Conservation (phyloP, 164 flowering plant genomes). For the Annona cherimola region DNA sequence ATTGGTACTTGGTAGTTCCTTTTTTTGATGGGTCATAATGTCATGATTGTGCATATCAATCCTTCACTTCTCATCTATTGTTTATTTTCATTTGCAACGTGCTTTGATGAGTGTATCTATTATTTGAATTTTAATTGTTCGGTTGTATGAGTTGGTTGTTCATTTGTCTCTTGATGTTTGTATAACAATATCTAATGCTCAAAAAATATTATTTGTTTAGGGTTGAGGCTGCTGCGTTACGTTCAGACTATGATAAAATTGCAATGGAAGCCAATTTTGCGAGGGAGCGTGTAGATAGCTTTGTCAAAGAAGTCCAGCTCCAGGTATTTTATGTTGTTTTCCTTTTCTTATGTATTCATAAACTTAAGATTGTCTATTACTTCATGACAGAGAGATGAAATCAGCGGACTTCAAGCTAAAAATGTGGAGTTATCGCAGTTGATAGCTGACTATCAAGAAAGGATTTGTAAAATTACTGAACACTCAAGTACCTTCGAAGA, state of each 20-base stretch:
- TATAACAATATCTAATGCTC: not conserved
- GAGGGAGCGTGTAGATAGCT: conserved; percentile 51
- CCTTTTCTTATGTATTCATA: not conserved
- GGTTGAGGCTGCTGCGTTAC: conserved; percentile 37
- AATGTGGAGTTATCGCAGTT: conserved; percentile 86
- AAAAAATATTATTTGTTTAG: conserved; percentile 21
- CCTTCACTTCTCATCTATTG: not conserved
- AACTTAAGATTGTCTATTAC: not conserved
- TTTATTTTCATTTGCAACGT: not conserved
- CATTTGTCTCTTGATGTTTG: not conserved
- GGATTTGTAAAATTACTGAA: conserved; percentile 70
- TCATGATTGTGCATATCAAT: not conserved
- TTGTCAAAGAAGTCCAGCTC: conserved; percentile 55
- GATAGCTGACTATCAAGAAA: conserved; percentile 69
- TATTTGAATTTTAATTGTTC: not conserved
- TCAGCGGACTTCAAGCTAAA: conserved; percentile 50
- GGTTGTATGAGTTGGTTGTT: not conserved
- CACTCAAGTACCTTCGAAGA: conserved; percentile 61
- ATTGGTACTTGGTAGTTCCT: not conserved
- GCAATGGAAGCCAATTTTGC: conserved; percentile 59
- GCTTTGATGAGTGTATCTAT: not conserved
- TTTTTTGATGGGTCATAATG: not conserved
- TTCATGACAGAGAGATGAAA: conserved; percentile 53
- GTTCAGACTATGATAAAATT: conserved; percentile 62
- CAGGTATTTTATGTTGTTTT: conserved; percentile 33